These are phyloP conservation scores for Hippophae tibetana DNA, from an alignment of 306 rosid genomes.

Conservation along the genomic window DNA sequence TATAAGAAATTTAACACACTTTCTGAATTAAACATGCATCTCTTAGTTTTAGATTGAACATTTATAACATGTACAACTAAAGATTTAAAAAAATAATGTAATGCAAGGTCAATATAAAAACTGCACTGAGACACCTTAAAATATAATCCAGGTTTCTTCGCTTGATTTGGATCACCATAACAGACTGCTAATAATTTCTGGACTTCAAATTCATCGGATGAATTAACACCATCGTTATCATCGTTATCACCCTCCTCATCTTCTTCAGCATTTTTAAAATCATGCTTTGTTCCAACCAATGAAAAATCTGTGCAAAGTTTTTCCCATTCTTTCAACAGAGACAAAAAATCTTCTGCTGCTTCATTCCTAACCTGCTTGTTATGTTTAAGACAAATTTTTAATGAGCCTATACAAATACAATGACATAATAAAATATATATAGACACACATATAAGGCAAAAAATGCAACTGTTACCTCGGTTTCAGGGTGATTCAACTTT, in stretches of 20 bases:
- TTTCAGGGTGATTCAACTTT: slow-evolving; percentile 56
- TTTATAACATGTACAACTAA: too few relatives aligned
- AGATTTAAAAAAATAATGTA: too few relatives aligned
- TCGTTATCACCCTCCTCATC: slow-evolving; percentile 17
- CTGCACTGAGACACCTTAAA: slow-evolving; percentile 38
- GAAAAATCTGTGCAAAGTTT: slow-evolving; percentile 36
- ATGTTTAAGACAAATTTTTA: not conserved
- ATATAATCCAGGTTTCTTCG: slow-evolving; percentile 29
- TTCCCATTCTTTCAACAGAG: slow-evolving; percentile 56
- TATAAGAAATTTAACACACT: not conserved
- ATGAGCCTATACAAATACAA: not conserved
- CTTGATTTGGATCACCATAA: slow-evolving; percentile 45
- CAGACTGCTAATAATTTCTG: slow-evolving; percentile 33
- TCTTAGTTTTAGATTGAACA: too few relatives aligned
- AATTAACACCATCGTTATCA: slow-evolving; percentile 20
- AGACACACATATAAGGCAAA: not conserved
- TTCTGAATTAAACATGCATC: too few relatives aligned
- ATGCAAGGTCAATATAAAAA: too few relatives aligned
- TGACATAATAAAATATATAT: too few relatives aligned
- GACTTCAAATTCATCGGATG: slow-evolving; percentile 58
- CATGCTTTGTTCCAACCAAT: slow-evolving; percentile 17
- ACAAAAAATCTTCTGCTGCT: slow-evolving; percentile 56
- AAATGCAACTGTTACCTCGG: slow-evolving; percentile 34
- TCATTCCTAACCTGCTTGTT: slow-evolving; percentile 65
- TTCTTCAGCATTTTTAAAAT: not conserved